A percentile compares a stretch with the other conserved stretches of the same genome.
Conservation (phyloP, 2,329 filamentous ascomycete species). For the Parasarocladium wereldwijsianum region DNA sequence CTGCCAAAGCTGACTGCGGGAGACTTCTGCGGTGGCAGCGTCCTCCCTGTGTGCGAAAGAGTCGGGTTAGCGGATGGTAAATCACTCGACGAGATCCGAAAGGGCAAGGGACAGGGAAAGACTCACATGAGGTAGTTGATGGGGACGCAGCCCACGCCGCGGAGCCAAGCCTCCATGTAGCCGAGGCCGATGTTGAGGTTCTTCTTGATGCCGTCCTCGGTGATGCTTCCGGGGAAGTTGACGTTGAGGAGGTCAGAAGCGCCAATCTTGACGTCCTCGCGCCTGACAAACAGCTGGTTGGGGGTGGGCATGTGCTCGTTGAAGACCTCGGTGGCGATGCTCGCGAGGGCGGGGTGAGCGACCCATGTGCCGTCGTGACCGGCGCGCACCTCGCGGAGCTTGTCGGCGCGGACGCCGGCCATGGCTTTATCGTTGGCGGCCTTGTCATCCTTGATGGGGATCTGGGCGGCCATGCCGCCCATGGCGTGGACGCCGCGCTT, state of each 20-base stretch:
- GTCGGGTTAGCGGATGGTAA: neutral
- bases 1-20: conserved; percentile 89
- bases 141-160: conserved; percentile 86
- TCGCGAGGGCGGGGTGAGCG: conserved; percentile 81
- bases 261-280: conserved; percentile 76
- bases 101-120: neutral
- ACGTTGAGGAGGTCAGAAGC: conserved; percentile 92
- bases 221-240: conserved; percentile 86
- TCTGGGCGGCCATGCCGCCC: conserved; percentile 97
- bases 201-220: conserved; percentile 90
- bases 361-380: conserved; percentile 97
- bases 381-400: conserved; percentile 86
- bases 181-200: conserved; percentile 92
- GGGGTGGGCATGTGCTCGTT: conserved; percentile 98
- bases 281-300: conserved; percentile 84
- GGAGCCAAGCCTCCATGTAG: conserved; percentile 98
- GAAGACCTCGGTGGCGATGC: conserved; percentile 84
- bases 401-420: conserved; percentile 85
- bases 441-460: conserved; percentile 92
- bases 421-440: conserved; percentile 87
- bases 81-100: neutral
- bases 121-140: conserved; percentile 87
- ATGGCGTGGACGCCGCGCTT: conserved; percentile 94
- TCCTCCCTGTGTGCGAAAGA: conserved; percentile 48
- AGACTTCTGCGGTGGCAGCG: conserved; percentile 92